Evolutionary conservation across 1,284 basidiomycete species (phyloP).

Genomic region (Tilletiopsis washingtonensis): DNA sequence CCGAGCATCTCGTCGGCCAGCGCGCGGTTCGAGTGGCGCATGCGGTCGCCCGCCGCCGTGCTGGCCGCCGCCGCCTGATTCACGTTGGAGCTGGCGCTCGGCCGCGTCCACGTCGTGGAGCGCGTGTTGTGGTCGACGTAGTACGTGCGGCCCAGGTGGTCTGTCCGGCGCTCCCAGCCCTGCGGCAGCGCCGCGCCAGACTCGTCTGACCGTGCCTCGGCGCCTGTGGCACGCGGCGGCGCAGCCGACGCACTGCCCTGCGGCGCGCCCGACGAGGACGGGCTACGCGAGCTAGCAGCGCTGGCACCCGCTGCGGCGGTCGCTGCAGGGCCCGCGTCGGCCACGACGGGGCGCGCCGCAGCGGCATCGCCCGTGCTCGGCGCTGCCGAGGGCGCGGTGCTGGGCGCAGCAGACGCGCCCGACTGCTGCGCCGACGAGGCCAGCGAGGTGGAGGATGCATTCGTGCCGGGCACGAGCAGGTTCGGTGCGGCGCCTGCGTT

Average conservation of each 20-base stretch:
- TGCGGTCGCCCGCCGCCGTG: slow-evolving; percentile 37
- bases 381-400: neutral
- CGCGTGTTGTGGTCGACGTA: slow-evolving; percentile 73
- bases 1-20: slow-evolving; percentile 47
- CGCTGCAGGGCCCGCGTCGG: neutral
- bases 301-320: slow-evolving; percentile 5
- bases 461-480: slow-evolving; percentile 17
- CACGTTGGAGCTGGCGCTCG: slow-evolving; percentile 24
- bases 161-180: slow-evolving; percentile 89
- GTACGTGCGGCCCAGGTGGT: slow-evolving; percentile 78
- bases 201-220: slow-evolving; percentile 32
- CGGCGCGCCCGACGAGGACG: slow-evolving; percentile 7
- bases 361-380: slow-evolving; percentile 5
- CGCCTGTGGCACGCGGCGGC: neutral
- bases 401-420: neutral
- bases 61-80: slow-evolving; percentile 30
- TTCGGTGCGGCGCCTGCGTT: slow-evolving; percentile 22
- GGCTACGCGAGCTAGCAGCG: slow-evolving; percentile 3
- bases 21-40: slow-evolving; percentile 40
- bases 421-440: slow-evolving; percentile 3
- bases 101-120: slow-evolving; percentile 81
- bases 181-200: slow-evolving; percentile 56
- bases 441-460: slow-evolving; percentile 31
- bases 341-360: neutral
- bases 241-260: neutral